These are phyloP conservation scores for Plasmopara muralis DNA, from an alignment of 352 stramenopile species.

Conservation along the genomic window DNA sequence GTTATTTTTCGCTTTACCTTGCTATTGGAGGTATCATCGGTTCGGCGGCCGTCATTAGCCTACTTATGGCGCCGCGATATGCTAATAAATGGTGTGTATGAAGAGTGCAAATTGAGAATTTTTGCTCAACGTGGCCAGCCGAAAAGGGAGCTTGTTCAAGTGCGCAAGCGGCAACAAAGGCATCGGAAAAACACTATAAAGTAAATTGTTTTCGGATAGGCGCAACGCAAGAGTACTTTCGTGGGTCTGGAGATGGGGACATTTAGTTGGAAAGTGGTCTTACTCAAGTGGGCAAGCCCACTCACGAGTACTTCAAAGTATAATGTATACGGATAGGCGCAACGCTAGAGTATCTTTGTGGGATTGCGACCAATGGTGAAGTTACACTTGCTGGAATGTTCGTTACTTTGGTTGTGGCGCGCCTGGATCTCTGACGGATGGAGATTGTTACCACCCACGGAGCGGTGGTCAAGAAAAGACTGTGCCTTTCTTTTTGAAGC, in stretches of 20 bases:
- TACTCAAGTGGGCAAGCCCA: too few species aligned
- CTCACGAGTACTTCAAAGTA: too few species aligned
- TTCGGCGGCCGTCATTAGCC: slow-evolving; percentile 35
- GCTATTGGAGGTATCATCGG: slow-evolving; percentile 1
- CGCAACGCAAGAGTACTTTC: too few species aligned
- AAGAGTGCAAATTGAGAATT: slow-evolving; percentile 5
- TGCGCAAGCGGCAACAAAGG: too few species aligned
- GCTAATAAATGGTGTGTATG: slow-evolving; percentile 24
- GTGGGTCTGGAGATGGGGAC: too few species aligned
- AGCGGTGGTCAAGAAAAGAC: slow-evolving; percentile 14
- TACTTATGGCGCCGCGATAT: slow-evolving; percentile 35
- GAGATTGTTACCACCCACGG: too few species aligned
- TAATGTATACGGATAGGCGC: neutral
- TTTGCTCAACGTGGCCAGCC: neutral
- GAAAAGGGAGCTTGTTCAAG: too few species aligned
- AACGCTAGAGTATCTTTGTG: neutral
- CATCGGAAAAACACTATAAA: too few species aligned
- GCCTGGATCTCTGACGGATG: too few species aligned
- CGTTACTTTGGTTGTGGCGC: slow-evolving; percentile 10
- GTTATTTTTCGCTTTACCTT: slow-evolving; percentile 12
- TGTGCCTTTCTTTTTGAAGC: slow-evolving; percentile 9
- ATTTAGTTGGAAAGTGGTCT: too few species aligned
- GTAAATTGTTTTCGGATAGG: too few species aligned
- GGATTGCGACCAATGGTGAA: neutral
- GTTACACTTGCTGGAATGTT: slow-evolving; percentile 10